Evolutionary conservation across 192 early-diverging fungal genomes (phyloP), one percentile per base, ranked within the genome.

Genomic region (Gonapodya prolifera): DNA sequence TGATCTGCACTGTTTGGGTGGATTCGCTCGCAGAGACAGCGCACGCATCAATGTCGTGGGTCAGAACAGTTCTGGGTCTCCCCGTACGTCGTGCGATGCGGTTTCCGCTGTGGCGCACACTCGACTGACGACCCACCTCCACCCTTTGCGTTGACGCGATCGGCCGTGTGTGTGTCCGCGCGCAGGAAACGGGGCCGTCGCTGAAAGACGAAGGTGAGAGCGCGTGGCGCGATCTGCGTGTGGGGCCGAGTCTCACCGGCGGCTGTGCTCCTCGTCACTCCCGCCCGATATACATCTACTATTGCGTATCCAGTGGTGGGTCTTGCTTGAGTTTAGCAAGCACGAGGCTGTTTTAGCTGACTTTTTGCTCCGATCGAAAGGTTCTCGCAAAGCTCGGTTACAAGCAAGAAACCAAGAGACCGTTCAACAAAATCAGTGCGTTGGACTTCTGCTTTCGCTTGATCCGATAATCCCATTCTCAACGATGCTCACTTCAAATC

Each of bases 311-410:
- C 45, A 61, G 45, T 61, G 45, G 45, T 61, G 45, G 23, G 45
- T 61, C 23, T 8, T 16, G 8, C 8, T 61, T 23, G 45, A 61
- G 8, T 8, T 8, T 23, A 23, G 45, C 45, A 23, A 8, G 8
- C 8, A 23, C 45, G 45, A 61, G 45, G 8, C 8, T 23, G 45
- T 23, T 61, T 61, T 23, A 61, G 23, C 45, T 23, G 45, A 23
- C 23, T 61, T 61, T 8, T 8, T 16, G 23, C 45, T 61, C 23
- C 45, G 23, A 61, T 61, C 23, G 8, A n/a, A 16, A 30, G 71
- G 71, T 73, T 8, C 71, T 73, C 71, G 71, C 71, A 32, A 73
- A 73, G 28, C 71, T 73, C 31, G 71, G 71, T 8, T 73, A 73
- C 71, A 73, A 73, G 71, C 71, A 73, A 29, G 71, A 73, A 32